Conservation (phyloP, 129 eudicot genomes). For the Artemisia annua region DNA sequence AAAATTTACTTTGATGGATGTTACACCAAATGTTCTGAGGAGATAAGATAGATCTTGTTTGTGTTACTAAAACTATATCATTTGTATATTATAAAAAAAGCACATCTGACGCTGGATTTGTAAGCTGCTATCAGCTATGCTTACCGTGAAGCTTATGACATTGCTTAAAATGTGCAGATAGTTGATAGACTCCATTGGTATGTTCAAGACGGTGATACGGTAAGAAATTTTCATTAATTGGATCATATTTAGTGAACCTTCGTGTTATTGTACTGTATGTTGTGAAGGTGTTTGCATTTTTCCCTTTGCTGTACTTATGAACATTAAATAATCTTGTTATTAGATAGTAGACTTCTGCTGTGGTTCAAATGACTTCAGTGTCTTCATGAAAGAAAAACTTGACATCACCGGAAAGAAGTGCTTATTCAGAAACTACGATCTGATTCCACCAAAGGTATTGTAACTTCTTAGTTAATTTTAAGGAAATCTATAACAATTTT, state of each 20-base stretch:
- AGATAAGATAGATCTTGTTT: not conserved
- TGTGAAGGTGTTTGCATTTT: not conserved
- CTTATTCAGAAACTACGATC: no score
- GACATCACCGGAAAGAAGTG: no score
- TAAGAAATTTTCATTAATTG: slow-evolving; percentile 19
- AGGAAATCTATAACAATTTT: no score
- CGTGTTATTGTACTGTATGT: not conserved
- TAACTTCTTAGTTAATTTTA: no score
- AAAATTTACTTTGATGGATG: not conserved
- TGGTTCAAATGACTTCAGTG: no score
- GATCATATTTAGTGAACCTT: no score
- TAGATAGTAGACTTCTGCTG: slow-evolving; percentile 58
- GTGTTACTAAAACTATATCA: no score
- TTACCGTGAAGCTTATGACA: slow-evolving; percentile 15
- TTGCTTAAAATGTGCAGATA: slow-evolving; percentile 42
- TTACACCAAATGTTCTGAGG: not conserved
- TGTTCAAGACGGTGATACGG: slow-evolving; percentile 63
- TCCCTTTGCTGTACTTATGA: not conserved
- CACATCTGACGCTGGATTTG: not conserved
- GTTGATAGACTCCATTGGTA: slow-evolving; percentile 62
- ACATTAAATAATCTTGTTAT: slow-evolving; percentile 1
- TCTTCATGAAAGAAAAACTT: no score
- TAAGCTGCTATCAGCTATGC: not conserved
- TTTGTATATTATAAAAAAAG: not conserved
- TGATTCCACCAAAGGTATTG: no score